A percentile compares a stretch with the other conserved stretches of the same genome.
Conservation (phyloP, 331 rosid genomes). For the Quercus tomentella region DNA sequence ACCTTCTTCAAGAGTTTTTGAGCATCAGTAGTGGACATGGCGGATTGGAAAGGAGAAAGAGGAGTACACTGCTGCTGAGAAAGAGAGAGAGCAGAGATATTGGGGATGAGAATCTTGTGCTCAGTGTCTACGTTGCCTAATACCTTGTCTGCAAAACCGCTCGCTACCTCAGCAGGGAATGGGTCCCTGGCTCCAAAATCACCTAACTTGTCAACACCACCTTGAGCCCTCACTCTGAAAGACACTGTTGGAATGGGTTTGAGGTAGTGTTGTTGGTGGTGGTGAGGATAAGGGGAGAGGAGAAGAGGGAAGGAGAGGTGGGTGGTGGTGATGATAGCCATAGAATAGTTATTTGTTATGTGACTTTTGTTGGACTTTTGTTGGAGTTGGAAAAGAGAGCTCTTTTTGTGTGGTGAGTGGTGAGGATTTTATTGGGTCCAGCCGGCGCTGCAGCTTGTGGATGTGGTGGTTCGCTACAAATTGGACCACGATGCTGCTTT, state of each 20-base stretch:
- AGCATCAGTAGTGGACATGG: conserved; percentile 55
- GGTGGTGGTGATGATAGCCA: conserved; percentile 28
- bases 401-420: neutral
- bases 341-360: neutral
- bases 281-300: conserved; percentile 8
- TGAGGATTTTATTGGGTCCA: no score
- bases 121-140: conserved; percentile 50
- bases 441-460: no score
- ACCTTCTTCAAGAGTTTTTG: conserved; percentile 60
- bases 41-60: conserved; percentile 45
- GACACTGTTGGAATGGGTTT: neutral
- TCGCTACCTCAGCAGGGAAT: conserved; percentile 74
- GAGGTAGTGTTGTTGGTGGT: neutral
- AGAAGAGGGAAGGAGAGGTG: conserved; percentile 23
- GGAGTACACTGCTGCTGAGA: conserved; percentile 51
- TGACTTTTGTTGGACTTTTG: neutral
- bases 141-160: conserved; percentile 74
- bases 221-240: conserved; percentile 14
- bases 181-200: conserved; percentile 94
- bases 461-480: no score
- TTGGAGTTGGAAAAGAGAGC: neutral
- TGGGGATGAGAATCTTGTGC: conserved; percentile 89
- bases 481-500: no score
- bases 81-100: conserved; percentile 57
- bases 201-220: conserved; percentile 37